A percentile compares a stretch with the other conserved stretches of the same genome.
These are phyloP conservation scores for Huntiella omanensis DNA, from an alignment of 2,329 filamentous ascomycete genomes.

Conservation along the genomic window DNA sequence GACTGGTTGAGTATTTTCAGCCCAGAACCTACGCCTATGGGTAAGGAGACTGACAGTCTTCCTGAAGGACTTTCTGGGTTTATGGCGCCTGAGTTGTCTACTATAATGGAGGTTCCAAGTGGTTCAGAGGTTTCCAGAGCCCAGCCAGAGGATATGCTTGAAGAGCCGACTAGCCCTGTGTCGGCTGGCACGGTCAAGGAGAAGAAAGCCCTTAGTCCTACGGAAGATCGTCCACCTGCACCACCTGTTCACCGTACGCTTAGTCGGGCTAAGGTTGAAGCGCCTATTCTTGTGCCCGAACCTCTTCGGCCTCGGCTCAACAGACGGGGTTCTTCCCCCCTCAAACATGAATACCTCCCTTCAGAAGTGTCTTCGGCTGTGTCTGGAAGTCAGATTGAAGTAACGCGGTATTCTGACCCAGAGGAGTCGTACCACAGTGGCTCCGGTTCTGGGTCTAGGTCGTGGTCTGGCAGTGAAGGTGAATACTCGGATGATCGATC, in stretches of 20 bases:
- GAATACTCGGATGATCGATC: conserved; percentile 4
- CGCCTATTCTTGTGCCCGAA: conserved; percentile 7
- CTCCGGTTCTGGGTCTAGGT: conserved; percentile 1
- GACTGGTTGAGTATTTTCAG: conserved; percentile 80
- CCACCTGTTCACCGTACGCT: conserved; percentile 10
- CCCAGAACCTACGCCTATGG: conserved; percentile 22
- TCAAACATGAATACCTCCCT: conserved; percentile 93
- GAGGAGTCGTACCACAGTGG: conserved; percentile 22
- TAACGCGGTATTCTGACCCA: conserved; percentile 30
- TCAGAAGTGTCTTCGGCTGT: conserved; percentile 44
- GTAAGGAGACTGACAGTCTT: no score
- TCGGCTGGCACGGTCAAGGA: conserved; percentile 5
- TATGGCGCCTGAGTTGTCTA: conserved; percentile 6
- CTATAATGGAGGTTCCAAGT: conserved; percentile 8
- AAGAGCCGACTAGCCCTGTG: conserved; percentile 13
- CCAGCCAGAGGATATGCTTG: not conserved
- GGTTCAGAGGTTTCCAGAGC: conserved; percentile 6
- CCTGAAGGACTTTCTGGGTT: conserved; percentile 15
- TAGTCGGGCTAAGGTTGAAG: conserved; percentile 3
- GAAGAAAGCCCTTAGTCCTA: not conserved
- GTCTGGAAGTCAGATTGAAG: conserved; percentile 18
- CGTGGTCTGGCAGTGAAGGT: conserved; percentile 16
- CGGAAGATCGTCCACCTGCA: conserved; percentile 8
- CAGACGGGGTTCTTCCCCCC: conserved; percentile 69
- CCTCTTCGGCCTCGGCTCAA: conserved; percentile 24